Conservation (phyloP, 2,329 filamentous ascomycete species). For the Nothomitra cinnamomea region DNA sequence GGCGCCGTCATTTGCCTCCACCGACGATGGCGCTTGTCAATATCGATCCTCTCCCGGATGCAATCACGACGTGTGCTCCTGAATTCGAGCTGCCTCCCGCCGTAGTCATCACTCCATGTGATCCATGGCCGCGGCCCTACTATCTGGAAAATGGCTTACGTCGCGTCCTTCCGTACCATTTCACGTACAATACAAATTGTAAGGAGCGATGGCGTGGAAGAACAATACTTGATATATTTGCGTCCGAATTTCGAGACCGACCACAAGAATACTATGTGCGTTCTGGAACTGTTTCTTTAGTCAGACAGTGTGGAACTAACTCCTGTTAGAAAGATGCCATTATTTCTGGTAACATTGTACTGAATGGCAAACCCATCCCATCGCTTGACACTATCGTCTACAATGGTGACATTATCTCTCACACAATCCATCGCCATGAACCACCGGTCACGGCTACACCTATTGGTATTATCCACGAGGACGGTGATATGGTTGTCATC, state of each 20-base stretch:
- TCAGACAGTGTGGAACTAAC: constrained; percentile 12
- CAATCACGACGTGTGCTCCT: constrained; percentile 17
- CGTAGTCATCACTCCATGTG: constrained; percentile 34
- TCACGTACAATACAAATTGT: constrained; percentile 86
- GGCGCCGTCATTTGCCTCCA: constrained; percentile 25
- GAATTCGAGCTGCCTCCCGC: constrained; percentile 27
- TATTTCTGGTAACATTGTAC: constrained; percentile 55
- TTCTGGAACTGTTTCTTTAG: constrained; percentile 7
- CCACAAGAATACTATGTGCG: constrained; percentile 70
- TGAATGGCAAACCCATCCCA: constrained; percentile 58
- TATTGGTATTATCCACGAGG: constrained; percentile 74
- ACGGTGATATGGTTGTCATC: constrained; percentile 85
- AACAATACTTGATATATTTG: constrained; percentile 71
- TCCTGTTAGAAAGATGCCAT: constrained; percentile 50
- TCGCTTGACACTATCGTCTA: constrained; percentile 52
- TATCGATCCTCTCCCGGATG: constrained; percentile 14
- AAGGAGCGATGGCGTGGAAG: constrained; percentile 86
- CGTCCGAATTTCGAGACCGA: constrained; percentile 80
- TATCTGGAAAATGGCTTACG: constrained; percentile 70
- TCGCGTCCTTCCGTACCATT: constrained; percentile 74
- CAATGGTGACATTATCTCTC: constrained; percentile 82
- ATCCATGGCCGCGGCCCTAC: constrained; percentile 54
- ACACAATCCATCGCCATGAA: constrained; percentile 90
- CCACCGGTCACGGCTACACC: constrained; percentile 73
- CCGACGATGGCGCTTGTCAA: constrained; percentile 29